Evolutionary conservation across 2,329 filamentous ascomycete genomes (phyloP).

Genomic region (Trichophyton benhamiae): DNA sequence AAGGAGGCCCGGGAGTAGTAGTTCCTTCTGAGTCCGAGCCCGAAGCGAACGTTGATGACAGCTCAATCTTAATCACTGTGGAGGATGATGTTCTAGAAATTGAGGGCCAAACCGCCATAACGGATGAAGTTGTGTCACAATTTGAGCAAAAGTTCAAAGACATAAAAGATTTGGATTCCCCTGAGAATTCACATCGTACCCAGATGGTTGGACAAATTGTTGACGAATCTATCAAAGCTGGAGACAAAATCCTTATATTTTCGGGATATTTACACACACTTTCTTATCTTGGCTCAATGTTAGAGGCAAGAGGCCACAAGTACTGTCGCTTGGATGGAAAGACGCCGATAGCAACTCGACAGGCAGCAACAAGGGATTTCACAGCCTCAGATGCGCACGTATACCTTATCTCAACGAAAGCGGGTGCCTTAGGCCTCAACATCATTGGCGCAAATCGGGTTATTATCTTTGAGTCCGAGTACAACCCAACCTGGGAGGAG

Average conservation of each 20-base stretch:
- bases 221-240: constrained; percentile 45
- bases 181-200: constrained; percentile 55
- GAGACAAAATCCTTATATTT: constrained; percentile 72
- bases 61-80: too few species aligned
- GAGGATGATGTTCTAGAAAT: neutral
- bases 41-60: constrained; percentile 9
- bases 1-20: neutral
- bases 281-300: constrained; percentile 52
- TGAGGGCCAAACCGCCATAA: neutral
- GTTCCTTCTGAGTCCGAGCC: constrained; percentile 9
- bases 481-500: constrained; percentile 68
- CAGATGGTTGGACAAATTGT: constrained; percentile 57
- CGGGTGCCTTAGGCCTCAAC: constrained; percentile 74
- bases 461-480: constrained; percentile 72
- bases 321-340: constrained; percentile 56
- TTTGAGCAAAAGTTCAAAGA: constrained; percentile 20
- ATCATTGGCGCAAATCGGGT: constrained; percentile 74
- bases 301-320: constrained; percentile 37
- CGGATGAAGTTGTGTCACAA: constrained; percentile 10
- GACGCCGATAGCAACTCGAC: constrained; percentile 46
- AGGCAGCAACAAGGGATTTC: constrained; percentile 55
- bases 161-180: constrained; percentile 26
- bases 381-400: constrained; percentile 47
- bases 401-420: constrained; percentile 70
- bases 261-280: constrained; percentile 60